Percentiles rank a stretch among this genome's conserved stretches.
phyloP scores from a whole-genome alignment of 169 alveolate species.

The Plasmodium inui region DNA sequence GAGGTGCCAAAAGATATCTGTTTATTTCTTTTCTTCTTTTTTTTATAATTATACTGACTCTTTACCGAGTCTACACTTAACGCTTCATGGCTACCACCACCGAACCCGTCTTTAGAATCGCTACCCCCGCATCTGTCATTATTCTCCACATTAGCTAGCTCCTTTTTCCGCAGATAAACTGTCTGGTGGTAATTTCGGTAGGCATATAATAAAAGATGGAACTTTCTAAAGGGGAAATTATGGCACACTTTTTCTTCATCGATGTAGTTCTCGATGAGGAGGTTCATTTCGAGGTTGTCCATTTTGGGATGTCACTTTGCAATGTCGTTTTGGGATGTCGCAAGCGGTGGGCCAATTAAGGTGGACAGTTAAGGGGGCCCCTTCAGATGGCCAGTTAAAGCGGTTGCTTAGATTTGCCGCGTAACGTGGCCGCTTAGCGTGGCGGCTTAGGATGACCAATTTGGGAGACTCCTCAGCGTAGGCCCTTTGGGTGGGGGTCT shows the following conservation, averaged over 20 bases:
- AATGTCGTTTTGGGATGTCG: neutral
- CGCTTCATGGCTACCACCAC: neutral
- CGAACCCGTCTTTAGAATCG: neutral
- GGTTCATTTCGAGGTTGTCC: slow-evolving; percentile 51
- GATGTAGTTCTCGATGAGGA: slow-evolving; percentile 26
- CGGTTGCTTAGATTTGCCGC: no score
- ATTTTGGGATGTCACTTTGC: neutral
- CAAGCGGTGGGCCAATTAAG: no score
- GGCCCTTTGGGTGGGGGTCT: neutral
- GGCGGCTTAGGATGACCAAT: neutral
- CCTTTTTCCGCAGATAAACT: slow-evolving; percentile 11
- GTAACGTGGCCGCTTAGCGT: neutral
- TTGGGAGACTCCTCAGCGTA: no score
- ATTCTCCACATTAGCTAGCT: neutral
- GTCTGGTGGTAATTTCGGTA: slow-evolving; percentile 34
- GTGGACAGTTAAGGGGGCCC: neutral
- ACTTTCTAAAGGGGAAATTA: slow-evolving; percentile 33
- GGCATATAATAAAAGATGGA: slow-evolving; percentile 40
- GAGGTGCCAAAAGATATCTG: neutral
- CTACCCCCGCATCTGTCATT: neutral
- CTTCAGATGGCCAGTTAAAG: neutral
- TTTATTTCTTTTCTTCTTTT: slow-evolving; percentile 42
- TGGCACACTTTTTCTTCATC: slow-evolving; percentile 61
- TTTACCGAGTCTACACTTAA: neutral
- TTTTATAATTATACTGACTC: slow-evolving; percentile 45